phyloP scores from a whole-genome alignment of 306 rosid species.

The Rosa persica region DNA sequence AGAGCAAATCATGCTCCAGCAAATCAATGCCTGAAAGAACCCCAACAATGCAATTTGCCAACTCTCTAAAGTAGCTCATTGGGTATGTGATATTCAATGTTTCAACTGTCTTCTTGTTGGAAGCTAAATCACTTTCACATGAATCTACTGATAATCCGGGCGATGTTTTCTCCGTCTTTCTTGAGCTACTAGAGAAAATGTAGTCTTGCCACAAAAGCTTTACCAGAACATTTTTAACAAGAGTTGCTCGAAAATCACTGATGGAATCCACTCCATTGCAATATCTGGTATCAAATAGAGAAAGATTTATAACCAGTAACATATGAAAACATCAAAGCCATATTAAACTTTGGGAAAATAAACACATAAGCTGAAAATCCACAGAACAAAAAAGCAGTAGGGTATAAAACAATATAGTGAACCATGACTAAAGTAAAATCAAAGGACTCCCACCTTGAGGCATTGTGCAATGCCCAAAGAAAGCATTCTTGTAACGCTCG shows the following conservation, averaged over 20 bases:
- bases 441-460: constrained; percentile 61
- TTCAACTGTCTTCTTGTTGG: constrained; percentile 39
- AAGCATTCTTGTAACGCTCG: constrained; percentile 84
- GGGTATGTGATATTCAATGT: constrained; percentile 43
- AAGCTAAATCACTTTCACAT: constrained; percentile 37
- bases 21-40: constrained; percentile 57
- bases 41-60: constrained; percentile 72
- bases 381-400: constrained; percentile 11
- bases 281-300: constrained; percentile 53
- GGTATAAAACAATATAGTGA: constrained; percentile 9
- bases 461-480: constrained; percentile 76
- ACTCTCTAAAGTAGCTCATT: constrained; percentile 61
- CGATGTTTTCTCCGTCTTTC: constrained; percentile 40
- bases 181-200: constrained; percentile 38
- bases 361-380: background rate
- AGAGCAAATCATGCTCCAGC: constrained; percentile 53
- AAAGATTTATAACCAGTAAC: background rate
- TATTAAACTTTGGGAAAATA: background rate
- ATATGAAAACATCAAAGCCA: constrained; percentile 10
- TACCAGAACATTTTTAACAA: constrained; percentile 60
- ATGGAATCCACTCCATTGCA: constrained; percentile 51
- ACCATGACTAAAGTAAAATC: constrained; percentile 7
- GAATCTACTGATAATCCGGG: constrained; percentile 41
- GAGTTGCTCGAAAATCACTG: constrained; percentile 48
- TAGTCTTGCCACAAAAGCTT: constrained; percentile 78